Evolutionary conservation across 768 basidiomycete genomes (phyloP).

Genomic region (Tylopilus rubrobrunneus): DNA sequence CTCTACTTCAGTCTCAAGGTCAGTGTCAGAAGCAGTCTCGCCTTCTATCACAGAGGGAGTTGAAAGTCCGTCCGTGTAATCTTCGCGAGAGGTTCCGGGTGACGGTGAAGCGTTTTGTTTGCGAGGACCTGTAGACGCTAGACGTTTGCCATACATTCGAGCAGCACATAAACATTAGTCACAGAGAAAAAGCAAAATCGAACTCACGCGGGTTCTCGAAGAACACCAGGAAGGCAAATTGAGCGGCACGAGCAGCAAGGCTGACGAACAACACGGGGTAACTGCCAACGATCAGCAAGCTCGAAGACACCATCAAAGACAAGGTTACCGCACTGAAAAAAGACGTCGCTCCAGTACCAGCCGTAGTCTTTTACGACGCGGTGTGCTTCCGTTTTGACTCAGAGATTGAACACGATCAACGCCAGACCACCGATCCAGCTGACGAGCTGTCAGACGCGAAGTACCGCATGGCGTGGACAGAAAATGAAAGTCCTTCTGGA

Average conservation of each 20-base stretch:
- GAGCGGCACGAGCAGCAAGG: constrained; percentile 90
- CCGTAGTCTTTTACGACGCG: constrained; percentile 97
- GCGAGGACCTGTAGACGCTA: constrained; percentile 30
- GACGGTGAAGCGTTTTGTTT: constrained; percentile 11
- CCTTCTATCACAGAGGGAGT: constrained; percentile 70
- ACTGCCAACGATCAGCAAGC: constrained; percentile 83
- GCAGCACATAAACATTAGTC: background rate
- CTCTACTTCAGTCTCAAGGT: constrained; percentile 61
- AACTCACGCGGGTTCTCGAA: constrained; percentile 83
- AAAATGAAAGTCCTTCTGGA: constrained; percentile 68
- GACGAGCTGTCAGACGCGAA: constrained; percentile 4
- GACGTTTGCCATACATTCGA: constrained; percentile 88
- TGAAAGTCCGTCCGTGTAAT: constrained; percentile 33
- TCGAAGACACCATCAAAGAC: constrained; percentile 99
- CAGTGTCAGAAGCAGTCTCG: constrained; percentile 70
- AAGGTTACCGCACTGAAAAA: constrained; percentile 88
- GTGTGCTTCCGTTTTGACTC: constrained; percentile 98
- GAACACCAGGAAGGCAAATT: constrained; percentile 92
- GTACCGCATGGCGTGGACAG: constrained; percentile 76
- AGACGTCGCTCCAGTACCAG: constrained; percentile 96
- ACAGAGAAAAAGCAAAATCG: too few species aligned
- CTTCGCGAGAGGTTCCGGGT: constrained; percentile 13
- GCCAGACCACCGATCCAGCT: constrained; percentile 87
- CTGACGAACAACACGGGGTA: constrained; percentile 91
- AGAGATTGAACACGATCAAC: constrained; percentile 91